phyloP scores from a whole-genome alignment of 768 basidiomycete genomes.

The Boletus fagicola region DNA sequence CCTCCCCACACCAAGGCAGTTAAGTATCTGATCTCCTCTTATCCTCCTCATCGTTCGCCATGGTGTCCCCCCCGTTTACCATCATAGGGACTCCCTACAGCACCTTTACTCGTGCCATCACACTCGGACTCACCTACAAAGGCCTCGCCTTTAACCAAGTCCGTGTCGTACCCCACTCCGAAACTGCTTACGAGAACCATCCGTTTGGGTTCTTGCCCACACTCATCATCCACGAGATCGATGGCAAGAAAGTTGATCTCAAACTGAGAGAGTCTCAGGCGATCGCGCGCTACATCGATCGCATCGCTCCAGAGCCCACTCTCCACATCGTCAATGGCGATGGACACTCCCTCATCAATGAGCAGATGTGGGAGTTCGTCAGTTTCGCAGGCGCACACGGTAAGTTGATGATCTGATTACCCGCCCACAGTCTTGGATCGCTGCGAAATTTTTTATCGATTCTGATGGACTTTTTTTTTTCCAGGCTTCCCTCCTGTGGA shows the following conservation, averaged over 20 bases:
- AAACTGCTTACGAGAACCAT: constrained; percentile 28
- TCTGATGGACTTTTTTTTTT: background rate
- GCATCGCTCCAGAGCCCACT: constrained; percentile 28
- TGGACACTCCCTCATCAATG: constrained; percentile 20
- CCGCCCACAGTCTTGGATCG: background rate
- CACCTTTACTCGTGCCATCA: constrained; percentile 34
- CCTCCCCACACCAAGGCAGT: background rate
- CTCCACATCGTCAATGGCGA: constrained; percentile 23
- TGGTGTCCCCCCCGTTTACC: constrained; percentile 25
- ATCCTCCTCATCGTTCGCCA: background rate
- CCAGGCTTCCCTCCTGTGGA: constrained; percentile 32
- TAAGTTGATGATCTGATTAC: constrained; percentile 4
- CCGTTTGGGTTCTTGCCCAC: constrained; percentile 35
- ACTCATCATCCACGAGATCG: constrained; percentile 29
- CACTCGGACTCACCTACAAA: constrained; percentile 31
- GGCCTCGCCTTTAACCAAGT: constrained; percentile 28
- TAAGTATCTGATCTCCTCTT: background rate
- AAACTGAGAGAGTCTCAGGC: constrained; percentile 31
- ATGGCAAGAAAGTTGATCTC: constrained; percentile 22
- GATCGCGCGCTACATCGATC: constrained; percentile 32
- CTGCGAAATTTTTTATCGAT: background rate
- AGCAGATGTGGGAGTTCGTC: constrained; percentile 37
- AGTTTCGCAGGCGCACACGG: constrained; percentile 25
- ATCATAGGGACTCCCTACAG: constrained; percentile 34
- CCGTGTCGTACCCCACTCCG: constrained; percentile 27